Conservation (phyloP, 2,329 filamentous ascomycete genomes). For the Hirsutella thompsonii region DNA sequence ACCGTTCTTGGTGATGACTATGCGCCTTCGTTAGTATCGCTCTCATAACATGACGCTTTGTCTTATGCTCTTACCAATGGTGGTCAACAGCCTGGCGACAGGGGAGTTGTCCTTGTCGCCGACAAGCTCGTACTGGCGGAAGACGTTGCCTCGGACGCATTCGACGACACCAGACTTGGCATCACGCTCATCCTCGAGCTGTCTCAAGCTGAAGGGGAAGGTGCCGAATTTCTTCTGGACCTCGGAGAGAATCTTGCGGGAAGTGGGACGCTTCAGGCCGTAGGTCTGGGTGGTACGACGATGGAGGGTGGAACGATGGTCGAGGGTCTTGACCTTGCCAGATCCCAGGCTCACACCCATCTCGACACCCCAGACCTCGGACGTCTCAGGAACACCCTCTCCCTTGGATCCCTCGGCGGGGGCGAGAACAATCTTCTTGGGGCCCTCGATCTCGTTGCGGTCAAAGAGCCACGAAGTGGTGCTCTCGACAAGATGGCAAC, state of each 20-base stretch:
- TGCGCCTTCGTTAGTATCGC: neutral
- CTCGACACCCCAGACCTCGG: conserved; percentile 97
- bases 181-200: conserved; percentile 91
- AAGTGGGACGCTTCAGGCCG: conserved; percentile 85
- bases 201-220: conserved; percentile 95
- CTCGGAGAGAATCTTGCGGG: conserved; percentile 83
- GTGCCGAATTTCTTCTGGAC: conserved; percentile 94
- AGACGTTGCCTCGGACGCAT: conserved; percentile 83
- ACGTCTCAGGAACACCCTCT: conserved; percentile 75
- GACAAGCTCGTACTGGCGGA: conserved; percentile 92
- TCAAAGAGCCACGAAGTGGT: conserved; percentile 96
- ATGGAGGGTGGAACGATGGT: conserved; percentile 82
- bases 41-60: too few species aligned
- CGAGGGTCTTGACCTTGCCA: conserved; percentile 88
- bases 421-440: conserved; percentile 94
- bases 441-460: conserved; percentile 90
- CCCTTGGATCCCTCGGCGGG: conserved; percentile 80
- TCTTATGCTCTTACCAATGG: conserved; percentile 58
- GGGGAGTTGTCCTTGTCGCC: conserved; percentile 82
- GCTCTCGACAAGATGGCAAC: conserved; percentile 89
- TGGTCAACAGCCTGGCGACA: conserved; percentile 80
- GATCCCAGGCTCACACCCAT: conserved; percentile 81
- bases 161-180: conserved; percentile 94
- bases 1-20: conserved; percentile 96
- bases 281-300: conserved; percentile 88